Evolutionary conservation across 495 filamentous ascomycete species (phyloP).

Genomic region (Penicillium egyptiacum): DNA sequence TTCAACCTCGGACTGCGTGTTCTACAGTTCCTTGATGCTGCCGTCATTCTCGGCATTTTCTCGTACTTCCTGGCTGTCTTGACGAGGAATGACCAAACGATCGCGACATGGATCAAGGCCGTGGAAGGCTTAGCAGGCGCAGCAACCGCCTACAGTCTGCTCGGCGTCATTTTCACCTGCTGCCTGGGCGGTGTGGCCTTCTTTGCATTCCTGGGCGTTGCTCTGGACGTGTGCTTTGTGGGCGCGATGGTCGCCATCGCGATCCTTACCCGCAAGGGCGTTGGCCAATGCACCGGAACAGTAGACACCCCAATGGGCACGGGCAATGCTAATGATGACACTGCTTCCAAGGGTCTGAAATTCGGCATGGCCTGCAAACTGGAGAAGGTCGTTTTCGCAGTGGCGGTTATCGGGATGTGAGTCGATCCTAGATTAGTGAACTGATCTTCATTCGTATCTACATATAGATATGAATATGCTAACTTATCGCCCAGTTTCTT

Average conservation of each 20-base stretch:
- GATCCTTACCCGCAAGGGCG: conserved; percentile 66
- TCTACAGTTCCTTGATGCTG: conserved; percentile 70
- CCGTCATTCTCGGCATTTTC: conserved; percentile 75
- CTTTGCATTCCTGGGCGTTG: conserved; percentile 69
- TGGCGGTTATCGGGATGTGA: conserved; percentile 77
- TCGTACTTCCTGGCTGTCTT: conserved; percentile 60
- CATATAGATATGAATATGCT: neutral
- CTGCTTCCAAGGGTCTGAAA: conserved; percentile 27
- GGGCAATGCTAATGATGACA: conserved; percentile 51
- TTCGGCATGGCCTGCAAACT: conserved; percentile 64
- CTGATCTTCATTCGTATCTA: neutral
- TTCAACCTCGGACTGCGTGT: conserved; percentile 62
- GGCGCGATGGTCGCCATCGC: conserved; percentile 79
- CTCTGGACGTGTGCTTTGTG: conserved; percentile 77
- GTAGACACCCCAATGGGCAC: conserved; percentile 68
- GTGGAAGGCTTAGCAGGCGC: conserved; percentile 80
- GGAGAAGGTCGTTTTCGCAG: conserved; percentile 70
- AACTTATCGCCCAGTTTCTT: conserved; percentile 51
- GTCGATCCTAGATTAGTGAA: conserved; percentile 33
- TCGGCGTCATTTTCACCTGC: conserved; percentile 71
- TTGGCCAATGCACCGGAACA: conserved; percentile 57
- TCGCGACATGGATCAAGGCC: conserved; percentile 66
- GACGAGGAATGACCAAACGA: conserved; percentile 54
- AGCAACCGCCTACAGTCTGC: conserved; percentile 67
- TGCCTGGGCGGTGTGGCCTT: conserved; percentile 74